Percentiles rank a stretch among this genome's conserved stretches.
Evolutionary conservation across 139 green algal genomes (phyloP).

Genomic region (Deuterostichococcus epilithicus): DNA sequence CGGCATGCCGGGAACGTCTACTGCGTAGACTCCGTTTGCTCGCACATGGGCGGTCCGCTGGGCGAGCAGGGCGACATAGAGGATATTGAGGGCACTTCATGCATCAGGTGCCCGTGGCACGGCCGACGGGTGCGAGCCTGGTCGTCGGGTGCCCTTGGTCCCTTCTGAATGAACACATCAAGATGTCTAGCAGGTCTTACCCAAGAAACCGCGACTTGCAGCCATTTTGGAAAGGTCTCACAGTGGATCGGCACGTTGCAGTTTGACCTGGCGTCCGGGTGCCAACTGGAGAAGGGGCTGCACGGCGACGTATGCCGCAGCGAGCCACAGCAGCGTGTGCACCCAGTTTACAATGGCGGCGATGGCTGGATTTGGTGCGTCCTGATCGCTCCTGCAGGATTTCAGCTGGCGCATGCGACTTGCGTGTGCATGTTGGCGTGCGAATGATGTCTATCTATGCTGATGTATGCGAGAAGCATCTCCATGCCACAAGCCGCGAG

Average conservation of each 20-base stretch:
- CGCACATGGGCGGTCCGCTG: constrained; percentile 25
- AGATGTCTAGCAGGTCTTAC: background rate
- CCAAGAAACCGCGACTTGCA: background rate
- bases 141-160: background rate
- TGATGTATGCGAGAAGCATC: background rate
- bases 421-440: too few species aligned
- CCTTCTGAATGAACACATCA: background rate
- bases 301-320: constrained; percentile 2
- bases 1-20: constrained; percentile 10
- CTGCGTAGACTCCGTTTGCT: constrained; percentile 30
- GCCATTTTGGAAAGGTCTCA: background rate
- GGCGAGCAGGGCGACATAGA: constrained; percentile 32
- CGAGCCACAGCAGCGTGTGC: constrained; percentile 14
- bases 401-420: background rate
- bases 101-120: constrained; percentile 62
- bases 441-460: background rate
- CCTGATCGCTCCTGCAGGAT: background rate
- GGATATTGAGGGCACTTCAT: constrained; percentile 44
- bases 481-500: background rate
- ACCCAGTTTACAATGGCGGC: constrained; percentile 14
- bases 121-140: constrained; percentile 42
- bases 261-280: constrained; percentile 20
- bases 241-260: background rate
- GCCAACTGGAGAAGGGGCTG: constrained; percentile 13
- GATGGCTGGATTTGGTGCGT: constrained; percentile 14